Conservation (phyloP, 2,329 filamentous ascomycete genomes). For the Aureobasidium sp. region DNA sequence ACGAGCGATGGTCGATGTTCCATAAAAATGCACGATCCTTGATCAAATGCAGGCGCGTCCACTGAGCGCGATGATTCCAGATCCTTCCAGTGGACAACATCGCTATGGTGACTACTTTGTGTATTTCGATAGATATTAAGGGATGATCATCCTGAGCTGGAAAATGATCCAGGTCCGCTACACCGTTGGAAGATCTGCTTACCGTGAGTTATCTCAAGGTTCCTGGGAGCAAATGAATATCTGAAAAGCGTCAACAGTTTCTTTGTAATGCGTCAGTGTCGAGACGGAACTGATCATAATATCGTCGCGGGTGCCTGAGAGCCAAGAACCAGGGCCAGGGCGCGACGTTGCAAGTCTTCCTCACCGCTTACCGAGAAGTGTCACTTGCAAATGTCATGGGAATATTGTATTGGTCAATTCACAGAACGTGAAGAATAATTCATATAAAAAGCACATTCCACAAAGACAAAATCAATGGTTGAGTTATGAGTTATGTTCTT, state of each 20-base stretch:
- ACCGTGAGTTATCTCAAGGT: not conserved
- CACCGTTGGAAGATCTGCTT: not conserved
- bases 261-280: not conserved
- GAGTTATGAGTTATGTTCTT: not conserved
- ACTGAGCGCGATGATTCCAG: not conserved
- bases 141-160: not conserved
- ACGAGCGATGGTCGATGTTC: not conserved
- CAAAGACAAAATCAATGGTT: not conserved
- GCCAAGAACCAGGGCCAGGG: not conserved
- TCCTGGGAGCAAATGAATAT: not conserved
- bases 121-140: no score
- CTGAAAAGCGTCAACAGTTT: not conserved
- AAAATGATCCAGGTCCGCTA: no score
- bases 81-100: no score
- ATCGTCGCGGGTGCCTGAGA: not conserved
- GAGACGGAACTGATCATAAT: not conserved
- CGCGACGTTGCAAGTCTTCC: not conserved
- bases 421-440: not conserved
- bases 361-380: not conserved
- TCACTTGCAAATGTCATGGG: slow-evolving; percentile 8
- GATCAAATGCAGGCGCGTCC: not conserved
- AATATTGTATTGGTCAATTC: not conserved
- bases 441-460: not conserved
- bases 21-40: not conserved
- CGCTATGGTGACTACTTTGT: no score